Base-by-base conservation (phyloP, 2,329 filamentous ascomycete species). In the Curvularia eragrostidis region DNA sequence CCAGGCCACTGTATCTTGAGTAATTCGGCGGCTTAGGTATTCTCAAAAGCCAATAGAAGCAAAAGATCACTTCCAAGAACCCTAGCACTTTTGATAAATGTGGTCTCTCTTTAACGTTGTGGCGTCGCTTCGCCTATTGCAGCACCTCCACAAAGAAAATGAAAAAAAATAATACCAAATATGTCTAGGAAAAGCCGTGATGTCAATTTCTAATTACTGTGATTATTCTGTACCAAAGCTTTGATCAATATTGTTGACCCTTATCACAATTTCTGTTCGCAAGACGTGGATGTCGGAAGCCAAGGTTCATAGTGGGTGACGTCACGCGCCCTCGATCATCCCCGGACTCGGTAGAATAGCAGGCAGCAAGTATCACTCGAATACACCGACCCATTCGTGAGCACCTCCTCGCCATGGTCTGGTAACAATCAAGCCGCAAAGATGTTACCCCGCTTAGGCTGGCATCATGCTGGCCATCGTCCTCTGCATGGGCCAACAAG, bases 401-500 rank as follows among this genome's bases (percentile, higher is more conserved):
- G 30, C 34, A 51, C 55, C 48, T 10, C n/a, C 32, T 38, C 54
- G 53, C 52, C 13, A 70, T 70, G 66, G 24, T 7, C 18, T 41
- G 55, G 52, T 62, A 58, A 54, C 32, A 59, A 39, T 7, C 39
- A 19, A 43, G 24, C 15, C 1, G 23, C 30, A 15, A 64, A 48
- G 5, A 70, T 70, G 67, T 43, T 65, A 62, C 54, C 59, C 43
- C 63, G 59, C 44, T 32, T 46, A n/a, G 58, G 58, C 47, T 67
- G 60, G 59, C 63, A 69, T 52, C 34, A 58, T 63, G 65, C 68
- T 42, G 60, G 63, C 41, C 56, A 54, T 23, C 54, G 59, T 47
- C 56, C 61, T 28, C n/a, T 66, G 56, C 66, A 64, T 48, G 61
- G 58, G 46, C 48, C 63, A 56, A 57, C 56, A 50, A 71, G 71